phyloP scores from a whole-genome alignment of 441 rosid species.

The Croton setiger region DNA sequence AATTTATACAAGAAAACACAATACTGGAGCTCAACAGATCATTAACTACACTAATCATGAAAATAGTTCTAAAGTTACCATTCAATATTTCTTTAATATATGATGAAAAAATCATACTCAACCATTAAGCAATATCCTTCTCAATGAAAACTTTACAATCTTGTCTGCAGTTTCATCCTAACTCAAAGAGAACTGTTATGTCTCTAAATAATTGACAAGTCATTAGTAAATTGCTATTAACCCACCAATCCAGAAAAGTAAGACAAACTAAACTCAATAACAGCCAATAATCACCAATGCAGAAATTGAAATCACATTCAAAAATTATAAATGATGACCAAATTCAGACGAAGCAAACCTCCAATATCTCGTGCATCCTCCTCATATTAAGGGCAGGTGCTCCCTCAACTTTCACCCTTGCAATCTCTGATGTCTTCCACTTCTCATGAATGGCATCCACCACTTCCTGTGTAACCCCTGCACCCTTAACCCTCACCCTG shows the following conservation, averaged over 20 bases:
- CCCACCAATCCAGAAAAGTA: constrained; percentile 7
- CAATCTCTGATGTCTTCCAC: constrained; percentile 81
- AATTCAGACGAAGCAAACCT: constrained; percentile 53
- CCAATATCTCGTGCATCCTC: constrained; percentile 82
- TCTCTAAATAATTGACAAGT: neutral
- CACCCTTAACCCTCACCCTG: constrained; percentile 55
- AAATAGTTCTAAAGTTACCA: neutral
- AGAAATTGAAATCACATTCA: constrained; percentile 14
- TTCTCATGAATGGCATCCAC: constrained; percentile 69
- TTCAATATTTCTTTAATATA: neutral
- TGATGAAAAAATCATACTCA: neutral
- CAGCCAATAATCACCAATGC: neutral
- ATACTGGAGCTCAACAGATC: neutral
- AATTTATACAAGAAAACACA: neutral
- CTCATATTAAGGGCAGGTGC: constrained; percentile 84
- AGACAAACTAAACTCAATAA: neutral
- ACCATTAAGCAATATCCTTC: neutral
- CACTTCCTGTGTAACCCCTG: constrained; percentile 70
- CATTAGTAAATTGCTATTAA: neutral
- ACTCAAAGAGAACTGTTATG: neutral
- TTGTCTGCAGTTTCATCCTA: neutral
- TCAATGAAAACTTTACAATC: neutral
- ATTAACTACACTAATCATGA: neutral
- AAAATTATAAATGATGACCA: constrained; percentile 13
- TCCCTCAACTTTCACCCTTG: constrained; percentile 80